Conservation (phyloP, 2,329 filamentous ascomycete genomes). For the Cadophora sp. region DNA sequence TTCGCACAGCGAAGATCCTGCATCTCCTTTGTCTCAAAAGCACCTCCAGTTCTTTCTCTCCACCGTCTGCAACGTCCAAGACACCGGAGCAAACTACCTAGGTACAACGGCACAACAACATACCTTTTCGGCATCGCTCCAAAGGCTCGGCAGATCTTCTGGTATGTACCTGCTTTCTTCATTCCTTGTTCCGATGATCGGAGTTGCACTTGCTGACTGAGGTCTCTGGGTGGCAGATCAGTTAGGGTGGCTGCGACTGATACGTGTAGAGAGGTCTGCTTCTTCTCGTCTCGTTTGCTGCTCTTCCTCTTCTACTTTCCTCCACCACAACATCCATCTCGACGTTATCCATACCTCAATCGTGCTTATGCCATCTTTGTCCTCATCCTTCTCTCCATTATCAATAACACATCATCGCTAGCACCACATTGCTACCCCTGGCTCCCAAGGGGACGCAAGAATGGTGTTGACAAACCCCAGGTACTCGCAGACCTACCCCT, state of each 20-base stretch:
- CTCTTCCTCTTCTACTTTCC: neutral
- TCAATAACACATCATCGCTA: neutral
- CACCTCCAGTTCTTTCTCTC: neutral
- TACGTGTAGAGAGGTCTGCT: neutral
- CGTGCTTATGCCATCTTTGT: neutral
- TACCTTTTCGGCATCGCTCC: neutral
- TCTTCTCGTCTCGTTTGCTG: neutral
- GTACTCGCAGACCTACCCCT: neutral
- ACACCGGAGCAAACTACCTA: neutral
- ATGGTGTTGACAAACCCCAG: neutral
- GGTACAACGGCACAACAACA: neutral
- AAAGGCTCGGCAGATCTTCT: neutral
- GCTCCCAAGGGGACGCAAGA: neutral
- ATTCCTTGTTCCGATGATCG: neutral
- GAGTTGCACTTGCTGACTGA: neutral
- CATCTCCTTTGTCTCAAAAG: neutral
- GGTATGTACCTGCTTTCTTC: neutral
- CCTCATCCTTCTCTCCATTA: constrained; percentile 41
- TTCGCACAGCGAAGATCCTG: neutral
- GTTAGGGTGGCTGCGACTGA: neutral
- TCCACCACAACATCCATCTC: neutral
- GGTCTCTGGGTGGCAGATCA: neutral
- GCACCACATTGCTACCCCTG: neutral
- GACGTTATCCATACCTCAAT: neutral
- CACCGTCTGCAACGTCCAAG: neutral